These are phyloP conservation scores for Verticillium klebahnii DNA, from an alignment of 2,329 filamentous ascomycete species.

Conservation along the genomic window DNA sequence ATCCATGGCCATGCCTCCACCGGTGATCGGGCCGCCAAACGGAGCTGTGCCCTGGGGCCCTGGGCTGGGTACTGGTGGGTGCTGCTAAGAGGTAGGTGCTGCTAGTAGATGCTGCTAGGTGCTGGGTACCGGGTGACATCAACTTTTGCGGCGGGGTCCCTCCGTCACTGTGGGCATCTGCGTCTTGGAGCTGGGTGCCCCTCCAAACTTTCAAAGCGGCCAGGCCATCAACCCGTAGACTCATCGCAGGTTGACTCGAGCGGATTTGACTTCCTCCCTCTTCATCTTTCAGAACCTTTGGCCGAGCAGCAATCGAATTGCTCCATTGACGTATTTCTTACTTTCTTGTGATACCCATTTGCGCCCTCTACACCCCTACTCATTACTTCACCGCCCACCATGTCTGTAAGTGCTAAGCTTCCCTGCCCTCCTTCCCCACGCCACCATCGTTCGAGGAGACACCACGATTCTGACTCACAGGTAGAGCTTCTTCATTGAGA, in stretches of 20 bases:
- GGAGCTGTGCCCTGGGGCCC: too few species aligned
- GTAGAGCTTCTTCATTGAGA: slow-evolving; percentile 68
- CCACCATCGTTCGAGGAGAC: not conserved
- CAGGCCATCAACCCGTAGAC: not conserved
- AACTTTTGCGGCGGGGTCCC: not conserved
- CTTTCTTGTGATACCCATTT: slow-evolving; percentile 1
- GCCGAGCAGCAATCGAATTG: not conserved
- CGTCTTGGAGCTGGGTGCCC: not conserved
- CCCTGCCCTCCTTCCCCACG: slow-evolving; percentile 1
- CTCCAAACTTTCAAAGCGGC: not conserved
- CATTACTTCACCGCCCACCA: slow-evolving; percentile 12
- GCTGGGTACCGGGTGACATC: not conserved
- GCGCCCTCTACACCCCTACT: too few species aligned
- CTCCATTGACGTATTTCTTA: not conserved
- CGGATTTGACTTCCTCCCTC: not conserved
- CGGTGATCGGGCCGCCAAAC: not conserved
- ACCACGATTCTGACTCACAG: slow-evolving; percentile 18
- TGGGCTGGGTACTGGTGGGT: too few species aligned
- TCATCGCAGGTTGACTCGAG: not conserved
- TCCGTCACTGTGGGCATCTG: not conserved
- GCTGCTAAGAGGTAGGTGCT: too few species aligned
- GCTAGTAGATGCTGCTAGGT: not conserved
- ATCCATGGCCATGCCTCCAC: not conserved
- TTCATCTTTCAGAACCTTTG: not conserved
- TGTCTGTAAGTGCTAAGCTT: slow-evolving; percentile 25